Conservation (phyloP, 163 green algal genomes). For the Coccomyxa subellipsoidea region DNA sequence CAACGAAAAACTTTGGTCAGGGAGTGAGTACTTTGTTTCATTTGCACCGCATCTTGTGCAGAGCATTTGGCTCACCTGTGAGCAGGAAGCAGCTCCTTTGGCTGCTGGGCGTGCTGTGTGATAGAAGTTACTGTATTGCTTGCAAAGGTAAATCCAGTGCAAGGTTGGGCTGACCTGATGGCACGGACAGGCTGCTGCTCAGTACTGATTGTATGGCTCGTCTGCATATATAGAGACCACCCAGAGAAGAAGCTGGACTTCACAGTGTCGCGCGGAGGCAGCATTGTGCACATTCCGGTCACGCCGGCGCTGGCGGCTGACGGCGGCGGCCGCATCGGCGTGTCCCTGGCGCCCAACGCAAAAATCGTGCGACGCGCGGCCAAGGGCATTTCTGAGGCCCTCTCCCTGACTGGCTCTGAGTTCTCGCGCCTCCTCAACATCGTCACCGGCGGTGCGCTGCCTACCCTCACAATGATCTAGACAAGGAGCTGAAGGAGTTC, state of each 20-base stretch:
- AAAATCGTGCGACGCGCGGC: constrained; percentile 45
- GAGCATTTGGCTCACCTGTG: background rate
- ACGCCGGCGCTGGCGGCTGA: constrained; percentile 47
- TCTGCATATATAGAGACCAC: constrained; percentile 31
- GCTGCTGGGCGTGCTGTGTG: too few relatives aligned
- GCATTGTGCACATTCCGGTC: constrained; percentile 29
- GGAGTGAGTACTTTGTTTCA: too few relatives aligned
- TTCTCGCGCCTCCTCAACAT: constrained; percentile 38
- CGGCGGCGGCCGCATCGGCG: constrained; percentile 71
- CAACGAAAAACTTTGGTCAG: too few relatives aligned
- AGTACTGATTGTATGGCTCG: background rate
- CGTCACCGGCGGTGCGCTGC: constrained; percentile 16
- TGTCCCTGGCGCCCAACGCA: constrained; percentile 63
- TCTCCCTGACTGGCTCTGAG: constrained; percentile 46
- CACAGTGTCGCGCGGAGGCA: constrained; percentile 25
- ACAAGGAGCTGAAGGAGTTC: background rate
- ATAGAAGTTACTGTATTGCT: background rate
- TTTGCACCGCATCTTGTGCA: too few relatives aligned
- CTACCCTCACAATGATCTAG: background rate
- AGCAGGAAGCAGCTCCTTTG: background rate
- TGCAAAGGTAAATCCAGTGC: background rate
- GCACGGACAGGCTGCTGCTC: background rate
- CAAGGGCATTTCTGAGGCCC: constrained; percentile 23
- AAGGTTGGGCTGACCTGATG: background rate
- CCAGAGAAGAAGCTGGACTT: constrained; percentile 39